phyloP scores from a whole-genome alignment of 1,284 basidiomycete species.

The Naganishia sp. region DNA sequence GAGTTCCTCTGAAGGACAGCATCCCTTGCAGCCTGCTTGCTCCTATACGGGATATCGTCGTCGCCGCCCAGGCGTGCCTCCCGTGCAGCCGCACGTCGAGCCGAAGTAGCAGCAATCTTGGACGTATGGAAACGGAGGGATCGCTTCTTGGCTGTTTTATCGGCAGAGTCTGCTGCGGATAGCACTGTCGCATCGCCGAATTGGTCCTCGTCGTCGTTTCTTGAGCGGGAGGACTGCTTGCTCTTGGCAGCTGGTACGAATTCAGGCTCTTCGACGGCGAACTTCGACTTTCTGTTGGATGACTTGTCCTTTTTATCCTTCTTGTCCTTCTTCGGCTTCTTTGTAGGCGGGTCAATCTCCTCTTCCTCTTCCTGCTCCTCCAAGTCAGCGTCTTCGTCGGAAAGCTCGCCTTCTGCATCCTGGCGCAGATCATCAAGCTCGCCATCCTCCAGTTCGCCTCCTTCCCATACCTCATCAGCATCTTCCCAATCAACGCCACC shows the following conservation, averaged over 20 bases:
- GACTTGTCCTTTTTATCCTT: slow-evolving; percentile 40
- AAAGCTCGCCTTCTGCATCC: slow-evolving; percentile 39
- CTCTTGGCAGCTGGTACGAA: slow-evolving; percentile 47
- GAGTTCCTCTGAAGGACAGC: slow-evolving; percentile 56
- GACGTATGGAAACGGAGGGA: slow-evolving; percentile 87
- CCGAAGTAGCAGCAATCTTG: slow-evolving; percentile 76
- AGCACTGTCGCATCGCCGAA: slow-evolving; percentile 76
- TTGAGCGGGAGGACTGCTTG: slow-evolving; percentile 35
- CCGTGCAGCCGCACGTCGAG: slow-evolving; percentile 68
- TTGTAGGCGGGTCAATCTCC: slow-evolving; percentile 40
- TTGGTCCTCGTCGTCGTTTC: slow-evolving; percentile 57
- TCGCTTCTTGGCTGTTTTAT: slow-evolving; percentile 77
- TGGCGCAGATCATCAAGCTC: slow-evolving; percentile 46
- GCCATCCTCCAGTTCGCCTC: slow-evolving; percentile 46
- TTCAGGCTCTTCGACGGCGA: slow-evolving; percentile 70
- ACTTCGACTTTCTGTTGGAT: slow-evolving; percentile 54
- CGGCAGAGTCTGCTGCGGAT: slow-evolving; percentile 68
- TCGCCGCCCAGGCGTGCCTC: slow-evolving; percentile 64
- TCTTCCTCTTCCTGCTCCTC: slow-evolving; percentile 32
- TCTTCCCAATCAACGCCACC: slow-evolving; percentile 40
- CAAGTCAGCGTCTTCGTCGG: slow-evolving; percentile 33
- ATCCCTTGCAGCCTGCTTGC: slow-evolving; percentile 55
- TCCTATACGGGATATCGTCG: slow-evolving; percentile 65
- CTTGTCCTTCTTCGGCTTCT: slow-evolving; percentile 39
- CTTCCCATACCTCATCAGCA: slow-evolving; percentile 44